A percentile compares a stretch with the other conserved stretches of the same genome.
Conservation (phyloP, 192 early-diverging fungal genomes). For the Umbelopsis sp. region DNA sequence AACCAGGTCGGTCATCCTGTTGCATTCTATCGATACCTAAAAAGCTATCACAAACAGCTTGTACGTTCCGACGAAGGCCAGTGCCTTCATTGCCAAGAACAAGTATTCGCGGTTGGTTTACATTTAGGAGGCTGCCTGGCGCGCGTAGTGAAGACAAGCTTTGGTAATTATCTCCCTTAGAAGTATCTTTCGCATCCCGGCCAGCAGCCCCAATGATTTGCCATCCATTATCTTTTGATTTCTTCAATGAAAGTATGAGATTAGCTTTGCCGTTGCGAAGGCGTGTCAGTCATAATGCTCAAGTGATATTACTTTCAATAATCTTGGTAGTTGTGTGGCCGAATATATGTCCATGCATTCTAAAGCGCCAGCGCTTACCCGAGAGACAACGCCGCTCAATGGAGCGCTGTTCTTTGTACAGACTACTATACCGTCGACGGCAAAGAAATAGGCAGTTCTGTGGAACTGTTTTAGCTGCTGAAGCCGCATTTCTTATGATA, state of each 20-base stretch:
- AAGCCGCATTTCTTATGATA: not conserved
- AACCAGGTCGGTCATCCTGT: not conserved
- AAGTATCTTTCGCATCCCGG: not conserved
- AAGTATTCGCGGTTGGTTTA: slow-evolving; percentile 46
- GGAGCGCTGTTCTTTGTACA: slow-evolving; percentile 63
- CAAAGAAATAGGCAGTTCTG: slow-evolving; percentile 65
- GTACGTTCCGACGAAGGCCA: slow-evolving; percentile 61
- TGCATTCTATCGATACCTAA: slow-evolving; percentile 49
- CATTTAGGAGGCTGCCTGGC: not conserved
- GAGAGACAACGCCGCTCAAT: slow-evolving; percentile 61
- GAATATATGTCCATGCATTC: slow-evolving; percentile 66
- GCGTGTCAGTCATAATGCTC: slow-evolving; percentile 34
- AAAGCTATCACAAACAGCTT: slow-evolving; percentile 58
- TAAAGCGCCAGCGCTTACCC: slow-evolving; percentile 70
- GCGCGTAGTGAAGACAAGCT: slow-evolving; percentile 23
- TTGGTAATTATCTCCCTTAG: slow-evolving; percentile 17
- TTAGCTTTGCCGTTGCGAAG: not conserved
- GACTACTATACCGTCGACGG: slow-evolving; percentile 66
- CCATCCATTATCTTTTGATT: slow-evolving; percentile 52
- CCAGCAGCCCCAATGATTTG: slow-evolving; percentile 49
- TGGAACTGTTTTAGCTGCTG: not conserved
- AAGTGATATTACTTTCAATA: slow-evolving; percentile 52
- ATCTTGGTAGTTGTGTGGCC: slow-evolving; percentile 54
- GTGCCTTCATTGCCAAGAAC: slow-evolving; percentile 72
- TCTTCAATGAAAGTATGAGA: slow-evolving; percentile 18